phyloP scores from a whole-genome alignment of 305 asterid genomes.

The Euphrasia arctica region DNA sequence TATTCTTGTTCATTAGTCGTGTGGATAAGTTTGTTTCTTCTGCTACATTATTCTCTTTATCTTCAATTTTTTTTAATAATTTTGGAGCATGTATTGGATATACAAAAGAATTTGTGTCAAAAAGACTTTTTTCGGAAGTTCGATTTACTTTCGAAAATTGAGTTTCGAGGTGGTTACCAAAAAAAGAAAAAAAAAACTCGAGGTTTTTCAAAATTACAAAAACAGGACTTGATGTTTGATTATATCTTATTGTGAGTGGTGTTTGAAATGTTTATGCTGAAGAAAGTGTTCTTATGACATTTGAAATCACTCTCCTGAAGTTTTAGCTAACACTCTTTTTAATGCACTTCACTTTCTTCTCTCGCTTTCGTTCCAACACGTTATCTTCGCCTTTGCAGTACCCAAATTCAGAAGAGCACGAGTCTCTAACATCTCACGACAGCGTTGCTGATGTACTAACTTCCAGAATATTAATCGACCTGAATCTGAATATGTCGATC shows the following conservation, averaged over 20 bases:
- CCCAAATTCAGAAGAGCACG: conserved; percentile 62
- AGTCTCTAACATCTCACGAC: conserved; percentile 51
- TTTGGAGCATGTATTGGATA: not conserved
- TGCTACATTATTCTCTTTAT: conserved; percentile 2
- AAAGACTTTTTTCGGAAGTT: not conserved
- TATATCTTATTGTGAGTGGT: not conserved
- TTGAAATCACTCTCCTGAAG: not conserved
- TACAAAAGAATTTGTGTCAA: not conserved
- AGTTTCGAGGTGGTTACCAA: too few species aligned
- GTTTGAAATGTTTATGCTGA: not conserved
- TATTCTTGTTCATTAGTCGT: conserved; percentile 1
- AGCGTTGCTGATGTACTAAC: conserved; percentile 40
- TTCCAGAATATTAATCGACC: conserved; percentile 51
- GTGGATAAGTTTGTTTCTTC: not conserved
- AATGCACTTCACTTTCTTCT: not conserved
- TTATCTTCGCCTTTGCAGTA: conserved; percentile 44
- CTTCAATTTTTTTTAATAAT: not conserved
- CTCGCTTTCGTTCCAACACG: not conserved
- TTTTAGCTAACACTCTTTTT: not conserved
- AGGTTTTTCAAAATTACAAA: not conserved
- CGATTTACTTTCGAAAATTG: not conserved
- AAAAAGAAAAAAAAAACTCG: too few species aligned
- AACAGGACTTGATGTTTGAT: not conserved
- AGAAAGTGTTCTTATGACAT: not conserved
- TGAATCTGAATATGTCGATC: conserved; percentile 59